A percentile compares a stretch with the other conserved stretches of the same genome.
Evolutionary conservation across 129 eudicot species (phyloP).

Genomic region (Helichrysum umbraculigerum): DNA sequence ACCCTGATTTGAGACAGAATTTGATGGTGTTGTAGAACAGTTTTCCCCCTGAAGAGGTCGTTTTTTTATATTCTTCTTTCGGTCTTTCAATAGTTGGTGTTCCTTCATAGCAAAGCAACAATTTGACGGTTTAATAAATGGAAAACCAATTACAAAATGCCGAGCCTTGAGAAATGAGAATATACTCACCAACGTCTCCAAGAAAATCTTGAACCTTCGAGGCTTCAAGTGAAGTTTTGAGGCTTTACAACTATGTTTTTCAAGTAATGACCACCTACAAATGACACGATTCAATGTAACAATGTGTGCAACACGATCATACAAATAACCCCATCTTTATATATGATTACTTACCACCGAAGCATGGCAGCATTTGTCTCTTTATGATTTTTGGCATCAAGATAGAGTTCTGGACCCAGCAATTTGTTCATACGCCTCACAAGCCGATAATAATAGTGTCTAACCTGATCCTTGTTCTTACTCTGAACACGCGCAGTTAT

Average conservation of each 20-base stretch:
- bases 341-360: constrained; percentile 60
- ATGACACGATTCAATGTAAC: constrained; percentile 14
- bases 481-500: constrained; percentile 85
- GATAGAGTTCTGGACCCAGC: constrained; percentile 80
- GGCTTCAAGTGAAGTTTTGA: constrained; percentile 97
- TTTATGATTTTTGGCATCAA: constrained; percentile 89
- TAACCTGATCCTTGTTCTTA: constrained; percentile 96
- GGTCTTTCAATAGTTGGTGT: constrained; percentile 79
- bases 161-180: background rate
- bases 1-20: constrained; percentile 24
- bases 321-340: background rate
- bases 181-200: constrained; percentile 78
- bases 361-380: constrained; percentile 98
- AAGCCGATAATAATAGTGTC: constrained; percentile 95
- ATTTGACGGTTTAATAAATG: constrained; percentile 6
- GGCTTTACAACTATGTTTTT: constrained; percentile 90
- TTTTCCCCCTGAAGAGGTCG: constrained; percentile 60
- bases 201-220: constrained; percentile 75
- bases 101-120: constrained; percentile 51
- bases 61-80: constrained; percentile 60
- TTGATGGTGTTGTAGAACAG: constrained; percentile 43
- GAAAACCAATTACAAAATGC: background rate
- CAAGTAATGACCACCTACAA: constrained; percentile 89
- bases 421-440: constrained; percentile 94
- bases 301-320: background rate